Conservation (phyloP, 805 yeast genomes). For the Jamesozyma hellenica region DNA sequence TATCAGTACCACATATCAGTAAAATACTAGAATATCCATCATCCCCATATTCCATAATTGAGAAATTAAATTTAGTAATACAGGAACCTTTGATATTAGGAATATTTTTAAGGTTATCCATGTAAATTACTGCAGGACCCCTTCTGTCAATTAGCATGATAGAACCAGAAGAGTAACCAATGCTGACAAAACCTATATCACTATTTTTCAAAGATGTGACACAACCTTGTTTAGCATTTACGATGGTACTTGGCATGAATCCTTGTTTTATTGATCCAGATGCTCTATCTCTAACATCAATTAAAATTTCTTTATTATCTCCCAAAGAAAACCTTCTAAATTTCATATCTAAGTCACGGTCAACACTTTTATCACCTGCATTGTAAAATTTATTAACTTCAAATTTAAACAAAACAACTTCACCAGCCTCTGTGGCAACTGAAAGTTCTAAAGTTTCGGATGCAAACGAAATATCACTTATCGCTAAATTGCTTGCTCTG, state of each 20-base stretch:
- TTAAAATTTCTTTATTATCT: conserved; percentile 17
- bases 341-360: conserved; percentile 13
- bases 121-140: conserved; percentile 59
- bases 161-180: conserved; percentile 70
- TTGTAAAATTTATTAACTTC: conserved; percentile 42
- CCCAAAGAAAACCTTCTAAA: conserved; percentile 21
- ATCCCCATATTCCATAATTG: conserved; percentile 56
- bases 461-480: conserved; percentile 60
- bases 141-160: conserved; percentile 68
- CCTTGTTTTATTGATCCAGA: conserved; percentile 45
- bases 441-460: conserved; percentile 69
- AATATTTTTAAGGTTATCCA: conserved; percentile 27
- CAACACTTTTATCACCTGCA: conserved; percentile 18
- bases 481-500: conserved; percentile 36
- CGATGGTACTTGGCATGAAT: conserved; percentile 44
- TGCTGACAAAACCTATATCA: conserved; percentile 72
- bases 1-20: conserved; percentile 64
- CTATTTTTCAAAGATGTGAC: conserved; percentile 60
- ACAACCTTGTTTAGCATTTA: conserved; percentile 37
- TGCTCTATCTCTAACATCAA: conserved; percentile 47
- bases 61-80: conserved; percentile 60
- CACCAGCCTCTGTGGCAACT: conserved; percentile 58
- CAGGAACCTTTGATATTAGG: conserved; percentile 20
- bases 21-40: conserved; percentile 66
- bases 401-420: conserved; percentile 65